A percentile compares a stretch with the other conserved stretches of the same genome.
Evolutionary conservation across 495 filamentous ascomycete genomes (phyloP).

Genomic region (Umbilicaria muhlenbergii): DNA sequence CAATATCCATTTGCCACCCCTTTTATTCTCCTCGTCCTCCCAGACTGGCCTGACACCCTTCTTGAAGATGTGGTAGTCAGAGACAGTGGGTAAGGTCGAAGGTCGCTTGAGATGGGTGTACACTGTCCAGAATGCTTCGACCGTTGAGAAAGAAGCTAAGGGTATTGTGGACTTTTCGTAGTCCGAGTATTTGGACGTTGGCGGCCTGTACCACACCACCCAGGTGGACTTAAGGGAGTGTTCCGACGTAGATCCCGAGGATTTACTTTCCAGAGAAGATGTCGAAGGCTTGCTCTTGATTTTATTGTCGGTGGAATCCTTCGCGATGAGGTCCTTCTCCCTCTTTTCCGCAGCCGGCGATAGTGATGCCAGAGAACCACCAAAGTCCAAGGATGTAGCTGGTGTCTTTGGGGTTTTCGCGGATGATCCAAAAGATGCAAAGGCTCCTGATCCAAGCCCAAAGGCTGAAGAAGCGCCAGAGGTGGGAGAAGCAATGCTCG

Average conservation of each 20-base stretch:
- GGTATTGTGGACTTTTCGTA: constrained; percentile 93
- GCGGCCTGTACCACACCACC: constrained; percentile 94
- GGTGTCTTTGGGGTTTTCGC: constrained; percentile 78
- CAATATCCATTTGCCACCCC: constrained; percentile 94
- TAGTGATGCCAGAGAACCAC: constrained; percentile 20
- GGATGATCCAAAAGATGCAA: constrained; percentile 83
- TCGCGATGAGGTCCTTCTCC: constrained; percentile 33
- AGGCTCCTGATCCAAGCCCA: constrained; percentile 84
- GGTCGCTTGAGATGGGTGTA: constrained; percentile 86
- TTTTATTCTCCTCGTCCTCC: constrained; percentile 96
- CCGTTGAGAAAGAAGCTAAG: constrained; percentile 65
- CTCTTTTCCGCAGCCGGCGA: constrained; percentile 54
- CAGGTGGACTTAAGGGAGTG: constrained; percentile 72
- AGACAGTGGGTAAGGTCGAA: constrained; percentile 74
- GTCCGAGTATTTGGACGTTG: constrained; percentile 91
- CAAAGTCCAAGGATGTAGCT: constrained; percentile 61
- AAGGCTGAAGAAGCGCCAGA: constrained; percentile 82
- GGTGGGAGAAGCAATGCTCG: constrained; percentile 68
- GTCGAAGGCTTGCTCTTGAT: constrained; percentile 28
- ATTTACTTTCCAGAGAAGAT: constrained; percentile 20
- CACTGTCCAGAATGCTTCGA: constrained; percentile 84
- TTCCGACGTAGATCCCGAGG: constrained; percentile 24
- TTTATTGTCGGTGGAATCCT: constrained; percentile 31
- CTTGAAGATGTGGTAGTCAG: constrained; percentile 97
- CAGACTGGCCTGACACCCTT: constrained; percentile 93